Base-by-base conservation (phyloP, 192 early-diverging fungal genomes). In the Umbelopsis ramanniana region DNA sequence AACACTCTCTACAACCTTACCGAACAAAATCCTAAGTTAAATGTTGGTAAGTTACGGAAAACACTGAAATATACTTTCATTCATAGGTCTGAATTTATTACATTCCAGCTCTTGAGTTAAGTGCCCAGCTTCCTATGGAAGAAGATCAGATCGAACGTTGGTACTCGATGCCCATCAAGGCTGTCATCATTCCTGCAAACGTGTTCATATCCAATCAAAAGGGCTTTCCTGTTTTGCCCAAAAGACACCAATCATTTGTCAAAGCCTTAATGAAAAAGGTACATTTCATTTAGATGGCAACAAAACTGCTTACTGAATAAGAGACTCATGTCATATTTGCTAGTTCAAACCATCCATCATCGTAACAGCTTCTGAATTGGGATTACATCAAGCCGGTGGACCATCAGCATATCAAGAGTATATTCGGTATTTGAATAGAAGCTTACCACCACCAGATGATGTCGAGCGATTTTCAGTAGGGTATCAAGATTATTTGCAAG, bases 401-500 rank as follows among this genome's bases (percentile, higher is more conserved):
- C 48, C 88, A 2, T 71, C 79, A 4, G 79, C 89, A 5, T 93
- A 95, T 79, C 82, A 87, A 33, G 85, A 93, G 74, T 99, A 98
- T 81, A 48, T 98, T 22, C 84, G 92, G 14, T 86, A 94, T 75
- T 81, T 99, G 37, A 83, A 85, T 46, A 68, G 89, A 35, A 91
- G 77, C 48, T 78, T 84, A 37, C 90, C 91, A 1, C 82, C 86
- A 22, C 82, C 72, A 22, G 83, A 81, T 52, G 84, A 83, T 21
- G 84, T 92, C 12, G 93, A 97, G 40, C 71, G 83, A 67, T 94
- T 96, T 74, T 91, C 94, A 2, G 81, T 77, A 6, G 96, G 91
- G 23, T 98, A 97, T 74, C 92, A 95, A 60, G 98, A 99, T 73
- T 96, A 91, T 69, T 76, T 95, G 23, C 93, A 96, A 82, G 85